These are phyloP conservation scores for Podila minutissima DNA, from an alignment of 192 early-diverging fungal genomes.

Conservation along the genomic window DNA sequence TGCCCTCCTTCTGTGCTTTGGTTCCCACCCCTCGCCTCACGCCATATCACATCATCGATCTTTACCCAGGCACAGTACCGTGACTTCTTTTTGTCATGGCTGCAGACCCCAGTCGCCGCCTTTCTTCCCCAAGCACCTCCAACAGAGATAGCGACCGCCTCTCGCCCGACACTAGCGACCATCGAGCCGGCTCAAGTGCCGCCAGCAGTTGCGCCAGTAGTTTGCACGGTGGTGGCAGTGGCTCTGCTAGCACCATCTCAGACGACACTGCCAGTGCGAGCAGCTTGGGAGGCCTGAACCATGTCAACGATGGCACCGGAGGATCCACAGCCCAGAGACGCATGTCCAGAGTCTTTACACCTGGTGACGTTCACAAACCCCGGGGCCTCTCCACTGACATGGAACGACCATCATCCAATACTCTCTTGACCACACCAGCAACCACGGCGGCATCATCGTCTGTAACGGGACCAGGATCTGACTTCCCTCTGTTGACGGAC, in stretches of 20 bases:
- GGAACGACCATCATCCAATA: background rate
- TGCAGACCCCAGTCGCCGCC: too few species aligned
- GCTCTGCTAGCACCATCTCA: background rate
- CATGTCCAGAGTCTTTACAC: conserved; percentile 21
- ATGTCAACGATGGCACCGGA: conserved; percentile 42
- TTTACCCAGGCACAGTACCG: too few species aligned
- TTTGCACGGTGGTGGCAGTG: conserved; percentile 1
- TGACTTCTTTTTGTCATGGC: too few species aligned
- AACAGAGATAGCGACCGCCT: too few species aligned
- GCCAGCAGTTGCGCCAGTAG: conserved; percentile 29
- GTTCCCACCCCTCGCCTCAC: too few species aligned
- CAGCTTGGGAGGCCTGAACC: conserved; percentile 39
- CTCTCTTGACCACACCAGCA: background rate
- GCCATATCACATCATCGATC: too few species aligned
- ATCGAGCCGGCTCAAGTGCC: background rate
- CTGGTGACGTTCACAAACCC: background rate
- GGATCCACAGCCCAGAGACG: conserved; percentile 28
- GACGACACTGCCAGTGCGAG: conserved; percentile 32
- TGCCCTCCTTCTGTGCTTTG: too few species aligned
- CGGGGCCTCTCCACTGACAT: background rate
- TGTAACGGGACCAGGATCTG: background rate
- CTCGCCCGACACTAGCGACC: too few species aligned
- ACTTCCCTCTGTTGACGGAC: background rate
- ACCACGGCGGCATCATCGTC: too few species aligned
- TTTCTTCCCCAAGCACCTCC: too few species aligned